A percentile compares a stretch with the other conserved stretches of the same genome.
Evolutionary conservation across 208 protist genomes (phyloP).

Genomic region (Crithidia acanthocephali): DNA sequence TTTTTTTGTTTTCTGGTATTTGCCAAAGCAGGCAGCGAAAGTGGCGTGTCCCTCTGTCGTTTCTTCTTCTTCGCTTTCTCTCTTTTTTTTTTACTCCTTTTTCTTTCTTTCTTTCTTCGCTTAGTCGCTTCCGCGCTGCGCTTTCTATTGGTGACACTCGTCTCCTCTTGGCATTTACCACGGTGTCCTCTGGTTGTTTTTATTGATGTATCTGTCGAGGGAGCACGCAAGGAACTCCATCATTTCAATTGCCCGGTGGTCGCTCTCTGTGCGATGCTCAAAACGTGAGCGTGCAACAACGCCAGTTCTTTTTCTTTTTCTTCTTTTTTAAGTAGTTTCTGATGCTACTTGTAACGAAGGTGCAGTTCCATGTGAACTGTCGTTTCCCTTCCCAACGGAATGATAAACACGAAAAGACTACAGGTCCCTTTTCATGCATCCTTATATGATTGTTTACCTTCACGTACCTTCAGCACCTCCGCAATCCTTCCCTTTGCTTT

Average conservation of each 20-base stretch:
- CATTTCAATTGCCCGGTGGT: too few relatives aligned
- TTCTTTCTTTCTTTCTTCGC: background rate
- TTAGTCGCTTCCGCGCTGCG: background rate
- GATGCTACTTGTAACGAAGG: background rate
- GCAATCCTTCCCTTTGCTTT: background rate
- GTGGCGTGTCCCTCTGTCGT: too few relatives aligned
- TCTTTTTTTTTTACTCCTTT: slow-evolving; percentile 7
- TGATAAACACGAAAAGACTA: slow-evolving; percentile 1
- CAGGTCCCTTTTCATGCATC: background rate
- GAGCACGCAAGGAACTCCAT: too few relatives aligned
- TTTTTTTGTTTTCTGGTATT: too few relatives aligned
- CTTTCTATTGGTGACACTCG: too few relatives aligned
- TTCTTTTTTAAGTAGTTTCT: background rate
- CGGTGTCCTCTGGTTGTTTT: too few relatives aligned
- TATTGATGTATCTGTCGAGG: background rate
- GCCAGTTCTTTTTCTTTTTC: background rate
- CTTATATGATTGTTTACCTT: background rate
- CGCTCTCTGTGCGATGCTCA: background rate
- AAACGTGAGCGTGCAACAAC: background rate
- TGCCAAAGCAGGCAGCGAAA: too few relatives aligned
- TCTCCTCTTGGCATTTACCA: too few relatives aligned
- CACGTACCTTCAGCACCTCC: too few relatives aligned
- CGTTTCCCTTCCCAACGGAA: background rate
- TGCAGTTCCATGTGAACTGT: slow-evolving; percentile 14
- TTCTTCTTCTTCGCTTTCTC: too few relatives aligned